Evolutionary conservation across 78 protist species (phyloP).

Genomic region (Capsaspora owczarzaki): DNA sequence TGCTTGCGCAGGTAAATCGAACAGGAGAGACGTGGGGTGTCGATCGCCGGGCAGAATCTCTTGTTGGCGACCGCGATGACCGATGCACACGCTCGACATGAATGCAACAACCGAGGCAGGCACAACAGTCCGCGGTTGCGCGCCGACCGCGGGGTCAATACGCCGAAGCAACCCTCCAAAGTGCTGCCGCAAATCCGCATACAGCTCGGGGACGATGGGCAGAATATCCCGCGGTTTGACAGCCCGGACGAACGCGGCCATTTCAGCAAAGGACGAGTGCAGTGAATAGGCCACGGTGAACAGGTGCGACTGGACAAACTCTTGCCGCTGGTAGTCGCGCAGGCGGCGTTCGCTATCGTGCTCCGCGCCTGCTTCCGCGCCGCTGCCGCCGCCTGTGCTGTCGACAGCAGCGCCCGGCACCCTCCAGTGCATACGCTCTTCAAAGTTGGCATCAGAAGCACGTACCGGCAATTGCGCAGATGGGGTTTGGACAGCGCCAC

Average conservation of each 20-base stretch:
- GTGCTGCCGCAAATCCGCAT: neutral
- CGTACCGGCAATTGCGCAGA: neutral
- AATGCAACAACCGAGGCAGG: too few relatives aligned
- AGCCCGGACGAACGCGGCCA: slow-evolving; percentile 6
- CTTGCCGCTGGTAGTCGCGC: neutral
- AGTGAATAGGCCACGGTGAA: slow-evolving; percentile 11
- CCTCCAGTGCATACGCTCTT: neutral
- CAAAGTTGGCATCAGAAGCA: neutral
- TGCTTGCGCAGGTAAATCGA: too few relatives aligned
- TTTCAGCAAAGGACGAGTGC: slow-evolving; percentile 26
- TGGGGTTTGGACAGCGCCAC: neutral
- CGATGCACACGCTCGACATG: too few relatives aligned
- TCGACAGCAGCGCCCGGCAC: neutral
- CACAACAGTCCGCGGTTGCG: too few relatives aligned
- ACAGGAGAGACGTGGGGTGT: too few relatives aligned
- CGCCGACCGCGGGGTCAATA: too few relatives aligned
- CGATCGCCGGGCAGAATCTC: too few relatives aligned
- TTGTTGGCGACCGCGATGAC: too few relatives aligned
- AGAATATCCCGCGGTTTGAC: neutral
- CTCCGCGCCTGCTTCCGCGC: neutral
- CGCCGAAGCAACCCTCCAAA: too few relatives aligned
- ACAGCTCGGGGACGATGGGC: neutral
- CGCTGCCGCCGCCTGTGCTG: neutral
- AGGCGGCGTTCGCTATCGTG: neutral
- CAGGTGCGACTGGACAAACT: neutral